These are phyloP conservation scores for Aspergillus luchuensis DNA, from an alignment of 2,329 filamentous ascomycete species.

Conservation along the genomic window DNA sequence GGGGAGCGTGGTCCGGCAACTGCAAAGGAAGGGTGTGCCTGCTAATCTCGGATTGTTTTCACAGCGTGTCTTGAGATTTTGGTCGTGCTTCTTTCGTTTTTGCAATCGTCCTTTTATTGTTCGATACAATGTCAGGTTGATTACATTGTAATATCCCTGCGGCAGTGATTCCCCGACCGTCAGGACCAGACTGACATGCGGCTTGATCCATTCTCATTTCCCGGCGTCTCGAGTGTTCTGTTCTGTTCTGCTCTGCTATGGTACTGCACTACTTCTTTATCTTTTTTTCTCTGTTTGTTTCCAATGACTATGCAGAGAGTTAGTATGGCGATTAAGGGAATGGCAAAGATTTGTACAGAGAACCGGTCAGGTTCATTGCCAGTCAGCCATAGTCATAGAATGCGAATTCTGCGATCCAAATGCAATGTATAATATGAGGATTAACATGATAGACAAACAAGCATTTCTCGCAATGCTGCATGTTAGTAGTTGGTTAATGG, in stretches of 20 bases:
- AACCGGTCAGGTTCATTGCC: neutral
- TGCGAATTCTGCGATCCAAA: neutral
- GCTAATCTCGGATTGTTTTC: constrained; percentile 52
- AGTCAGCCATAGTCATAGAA: neutral
- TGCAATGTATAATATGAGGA: neutral
- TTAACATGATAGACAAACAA: too few species aligned
- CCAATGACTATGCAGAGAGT: constrained; percentile 7
- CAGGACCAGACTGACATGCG: constrained; percentile 1
- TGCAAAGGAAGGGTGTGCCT: constrained; percentile 91
- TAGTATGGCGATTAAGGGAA: neutral
- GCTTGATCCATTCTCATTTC: constrained; percentile 12
- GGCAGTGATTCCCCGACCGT: neutral
- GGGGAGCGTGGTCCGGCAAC: constrained; percentile 70
- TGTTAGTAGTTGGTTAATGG: neutral
- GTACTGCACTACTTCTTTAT: neutral
- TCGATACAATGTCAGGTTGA: constrained; percentile 16
- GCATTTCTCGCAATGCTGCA: too few species aligned
- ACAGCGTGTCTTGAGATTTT: neutral
- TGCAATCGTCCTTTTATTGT: constrained; percentile 9
- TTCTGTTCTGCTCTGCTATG: constrained; percentile 1
- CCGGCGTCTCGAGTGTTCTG: constrained; percentile 11
- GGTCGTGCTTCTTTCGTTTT: constrained; percentile 5
- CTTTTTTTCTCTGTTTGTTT: constrained; percentile 13
- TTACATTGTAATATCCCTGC: constrained; percentile 14
- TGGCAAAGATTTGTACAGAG: neutral